phyloP scores from a whole-genome alignment of 2,329 filamentous ascomycete species.

The Teratosphaeriaceae sp. region DNA sequence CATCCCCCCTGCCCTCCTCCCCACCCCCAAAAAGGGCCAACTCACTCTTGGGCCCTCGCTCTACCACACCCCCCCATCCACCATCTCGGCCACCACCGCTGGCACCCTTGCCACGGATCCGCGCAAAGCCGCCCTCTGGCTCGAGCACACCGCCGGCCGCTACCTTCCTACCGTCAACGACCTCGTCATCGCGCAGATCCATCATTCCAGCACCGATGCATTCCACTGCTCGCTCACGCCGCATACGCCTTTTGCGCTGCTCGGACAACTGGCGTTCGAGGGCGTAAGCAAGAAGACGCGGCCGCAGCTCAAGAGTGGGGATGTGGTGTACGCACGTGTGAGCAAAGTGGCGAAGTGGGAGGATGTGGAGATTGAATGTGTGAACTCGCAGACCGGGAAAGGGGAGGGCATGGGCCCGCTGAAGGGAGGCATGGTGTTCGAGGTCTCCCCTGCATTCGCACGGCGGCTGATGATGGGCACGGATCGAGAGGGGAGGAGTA shows the following conservation, averaged over 20 bases:
- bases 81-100: slow-evolving; percentile 61
- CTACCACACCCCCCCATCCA: slow-evolving; percentile 70
- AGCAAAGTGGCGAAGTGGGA: slow-evolving; percentile 70
- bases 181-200: slow-evolving; percentile 79
- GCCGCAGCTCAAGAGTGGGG: slow-evolving; percentile 65
- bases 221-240: slow-evolving; percentile 73
- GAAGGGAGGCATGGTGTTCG: slow-evolving; percentile 78
- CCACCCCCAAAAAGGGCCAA: slow-evolving; percentile 55
- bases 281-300: slow-evolving; percentile 86
- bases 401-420: slow-evolving; percentile 80
- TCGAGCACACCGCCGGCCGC: slow-evolving; percentile 63
- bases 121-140: slow-evolving; percentile 70
- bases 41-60: slow-evolving; percentile 80
- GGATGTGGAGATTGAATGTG: slow-evolving; percentile 85
- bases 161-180: slow-evolving; percentile 78
- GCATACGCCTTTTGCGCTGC: slow-evolving; percentile 55
- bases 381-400: slow-evolving; percentile 79
- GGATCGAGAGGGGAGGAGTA: slow-evolving; percentile 40
- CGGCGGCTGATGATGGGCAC: slow-evolving; percentile 60
- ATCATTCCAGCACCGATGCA: slow-evolving; percentile 66
- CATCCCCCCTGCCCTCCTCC: slow-evolving; percentile 60
- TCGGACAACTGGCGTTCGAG: slow-evolving; percentile 90
- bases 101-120: slow-evolving; percentile 61
- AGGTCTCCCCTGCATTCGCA: slow-evolving; percentile 74
- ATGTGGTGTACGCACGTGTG: slow-evolving; percentile 85